Conservation (phyloP, 2,329 filamentous ascomycete species). For the Alternaria consortialis region DNA sequence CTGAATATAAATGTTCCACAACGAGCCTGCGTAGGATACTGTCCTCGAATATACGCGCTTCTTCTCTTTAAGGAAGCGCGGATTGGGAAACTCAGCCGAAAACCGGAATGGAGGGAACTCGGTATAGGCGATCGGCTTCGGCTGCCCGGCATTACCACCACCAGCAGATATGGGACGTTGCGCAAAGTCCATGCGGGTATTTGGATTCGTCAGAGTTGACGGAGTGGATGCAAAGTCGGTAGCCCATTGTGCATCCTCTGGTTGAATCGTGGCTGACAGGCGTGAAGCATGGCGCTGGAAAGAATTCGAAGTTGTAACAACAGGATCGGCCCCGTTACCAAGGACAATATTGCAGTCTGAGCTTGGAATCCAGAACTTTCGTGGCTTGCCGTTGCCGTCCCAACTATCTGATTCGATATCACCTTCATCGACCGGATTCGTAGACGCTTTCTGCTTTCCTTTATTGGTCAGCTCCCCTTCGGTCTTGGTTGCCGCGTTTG, state of each 20-base stretch:
- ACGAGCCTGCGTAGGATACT: conserved; percentile 66
- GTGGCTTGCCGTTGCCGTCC: conserved; percentile 63
- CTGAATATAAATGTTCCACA: conserved; percentile 71
- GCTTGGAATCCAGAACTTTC: conserved; percentile 67
- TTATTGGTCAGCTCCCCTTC: conserved; percentile 45
- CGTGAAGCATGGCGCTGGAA: conserved; percentile 58
- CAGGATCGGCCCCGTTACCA: conserved; percentile 62
- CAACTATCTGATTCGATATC: conserved; percentile 60
- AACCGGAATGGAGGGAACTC: conserved; percentile 68
- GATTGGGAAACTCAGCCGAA: conserved; percentile 66
- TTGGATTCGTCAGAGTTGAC: conserved; percentile 49
- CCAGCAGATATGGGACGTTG: conserved; percentile 47
- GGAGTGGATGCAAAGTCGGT: conserved; percentile 63
- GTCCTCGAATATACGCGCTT: conserved; percentile 67
- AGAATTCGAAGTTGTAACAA: conserved; percentile 58
- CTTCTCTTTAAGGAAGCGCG: conserved; percentile 65
- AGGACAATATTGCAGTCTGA: conserved; percentile 65
- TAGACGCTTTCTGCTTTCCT: conserved; percentile 55
- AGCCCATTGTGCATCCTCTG: conserved; percentile 65
- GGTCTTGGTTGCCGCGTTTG: conserved; percentile 25
- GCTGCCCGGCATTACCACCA: conserved; percentile 47
- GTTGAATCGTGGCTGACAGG: conserved; percentile 61
- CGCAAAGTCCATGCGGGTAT: conserved; percentile 40
- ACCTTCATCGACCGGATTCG: conserved; percentile 29
- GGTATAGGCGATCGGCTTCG: conserved; percentile 58